Conservation (phyloP, 306 rosid genomes). For the Cucurbita pepo region DNA sequence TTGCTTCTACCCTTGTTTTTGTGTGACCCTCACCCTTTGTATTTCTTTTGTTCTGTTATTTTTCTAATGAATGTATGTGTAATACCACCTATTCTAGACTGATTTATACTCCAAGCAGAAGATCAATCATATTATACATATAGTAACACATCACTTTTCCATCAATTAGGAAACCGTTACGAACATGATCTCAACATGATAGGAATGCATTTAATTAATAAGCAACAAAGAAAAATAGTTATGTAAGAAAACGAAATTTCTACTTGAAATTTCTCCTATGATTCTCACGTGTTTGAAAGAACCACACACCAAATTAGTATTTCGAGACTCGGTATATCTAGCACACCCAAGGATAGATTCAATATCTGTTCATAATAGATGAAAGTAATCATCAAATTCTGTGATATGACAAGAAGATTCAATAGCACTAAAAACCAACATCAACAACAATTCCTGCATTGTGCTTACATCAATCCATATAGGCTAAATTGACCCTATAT, state of each 20-base stretch:
- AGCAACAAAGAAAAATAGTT: neutral
- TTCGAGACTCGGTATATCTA: neutral
- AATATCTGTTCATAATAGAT: neutral
- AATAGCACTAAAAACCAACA: neutral
- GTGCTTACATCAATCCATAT: neutral
- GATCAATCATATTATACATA: neutral
- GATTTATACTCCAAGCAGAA: neutral
- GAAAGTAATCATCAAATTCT: neutral
- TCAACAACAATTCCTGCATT: neutral
- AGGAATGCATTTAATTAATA: neutral
- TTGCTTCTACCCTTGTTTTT: neutral
- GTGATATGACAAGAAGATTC: neutral
- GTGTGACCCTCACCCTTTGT: neutral
- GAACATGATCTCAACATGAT: neutral
- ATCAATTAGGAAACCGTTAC: neutral
- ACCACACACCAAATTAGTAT: neutral
- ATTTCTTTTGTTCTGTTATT: neutral
- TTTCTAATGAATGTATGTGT: neutral
- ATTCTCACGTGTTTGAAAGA: neutral
- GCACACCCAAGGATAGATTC: neutral
- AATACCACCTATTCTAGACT: neutral
- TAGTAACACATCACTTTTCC: neutral
- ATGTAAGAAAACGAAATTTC: neutral
- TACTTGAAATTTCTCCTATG: neutral
- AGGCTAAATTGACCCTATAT: neutral